These are phyloP conservation scores for Hibiscus mutabilis DNA, from an alignment of 345 rosid genomes.

Conservation along the genomic window DNA sequence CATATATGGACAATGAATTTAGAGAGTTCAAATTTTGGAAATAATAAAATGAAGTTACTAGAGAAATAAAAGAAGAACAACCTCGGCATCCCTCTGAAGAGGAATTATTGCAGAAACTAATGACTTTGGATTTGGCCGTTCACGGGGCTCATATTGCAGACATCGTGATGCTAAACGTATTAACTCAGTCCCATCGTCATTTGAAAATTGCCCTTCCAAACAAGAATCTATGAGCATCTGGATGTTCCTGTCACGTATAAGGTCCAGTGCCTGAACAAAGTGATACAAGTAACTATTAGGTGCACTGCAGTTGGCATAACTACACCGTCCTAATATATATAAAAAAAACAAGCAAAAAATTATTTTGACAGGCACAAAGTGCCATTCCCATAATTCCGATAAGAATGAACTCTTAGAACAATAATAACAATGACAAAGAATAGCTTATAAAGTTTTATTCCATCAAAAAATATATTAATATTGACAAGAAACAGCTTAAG, in stretches of 20 bases:
- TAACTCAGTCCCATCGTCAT: conserved; percentile 79
- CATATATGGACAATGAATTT: not conserved
- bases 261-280: conserved; percentile 73
- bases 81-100: conserved; percentile 84
- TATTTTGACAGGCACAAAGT: not conserved
- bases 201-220: conserved; percentile 82
- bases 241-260: conserved; percentile 84
- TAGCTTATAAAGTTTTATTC: not conserved
- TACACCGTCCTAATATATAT: not conserved
- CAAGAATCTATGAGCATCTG: conserved; percentile 88
- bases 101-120: conserved; percentile 71
- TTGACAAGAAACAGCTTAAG: not conserved
- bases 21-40: not conserved
- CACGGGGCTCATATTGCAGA: conserved; percentile 88
- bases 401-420: not conserved
- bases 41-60: not conserved
- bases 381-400: not conserved
- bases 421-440: not conserved
- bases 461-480: not conserved
- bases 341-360: not conserved
- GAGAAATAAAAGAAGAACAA: conserved; percentile 26
- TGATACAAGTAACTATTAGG: conserved; percentile 6
- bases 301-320: not conserved
- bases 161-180: conserved; percentile 89
- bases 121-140: conserved; percentile 74